These are phyloP conservation scores for Fusarium nematophilum DNA, from an alignment of 2,329 filamentous ascomycete genomes.

Conservation along the genomic window DNA sequence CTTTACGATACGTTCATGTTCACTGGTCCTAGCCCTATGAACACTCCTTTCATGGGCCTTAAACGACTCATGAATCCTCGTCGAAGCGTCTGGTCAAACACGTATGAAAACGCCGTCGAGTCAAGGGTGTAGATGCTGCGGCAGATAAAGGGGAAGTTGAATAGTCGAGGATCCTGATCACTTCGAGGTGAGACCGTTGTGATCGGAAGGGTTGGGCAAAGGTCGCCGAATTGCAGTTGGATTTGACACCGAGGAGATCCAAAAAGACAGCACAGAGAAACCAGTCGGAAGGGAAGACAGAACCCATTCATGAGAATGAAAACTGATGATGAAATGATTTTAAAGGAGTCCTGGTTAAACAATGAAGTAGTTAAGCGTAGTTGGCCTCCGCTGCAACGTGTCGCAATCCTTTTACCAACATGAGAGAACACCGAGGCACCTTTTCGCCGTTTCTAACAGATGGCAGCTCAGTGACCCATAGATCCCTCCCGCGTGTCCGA, in stretches of 20 bases:
- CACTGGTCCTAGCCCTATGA: constrained; percentile 76
- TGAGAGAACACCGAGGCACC: too few species aligned
- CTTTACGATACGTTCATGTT: constrained; percentile 77
- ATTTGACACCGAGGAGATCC: not conserved
- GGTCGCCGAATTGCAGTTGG: not conserved
- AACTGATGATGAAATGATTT: not conserved
- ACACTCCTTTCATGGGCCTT: constrained; percentile 74
- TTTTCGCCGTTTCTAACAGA: too few species aligned
- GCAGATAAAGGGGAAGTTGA: not conserved
- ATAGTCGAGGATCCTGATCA: not conserved
- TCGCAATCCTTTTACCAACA: too few species aligned
- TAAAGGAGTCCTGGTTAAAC: not conserved
- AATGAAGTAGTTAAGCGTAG: too few species aligned
- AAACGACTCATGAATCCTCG: constrained; percentile 57
- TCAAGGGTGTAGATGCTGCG: constrained; percentile 37
- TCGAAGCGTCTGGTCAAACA: constrained; percentile 53
- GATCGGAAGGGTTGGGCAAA: not conserved
- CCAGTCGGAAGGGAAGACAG: not conserved
- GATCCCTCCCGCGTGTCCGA: too few species aligned
- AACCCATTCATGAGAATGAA: not conserved
- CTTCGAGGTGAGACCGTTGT: not conserved
- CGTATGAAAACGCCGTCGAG: constrained; percentile 38
- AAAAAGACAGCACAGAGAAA: not conserved
- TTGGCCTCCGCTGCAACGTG: too few species aligned
- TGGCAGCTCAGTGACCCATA: too few species aligned